These are phyloP conservation scores for Blastomyces gilchristii DNA, from an alignment of 2,329 filamentous ascomycete species.

Conservation along the genomic window DNA sequence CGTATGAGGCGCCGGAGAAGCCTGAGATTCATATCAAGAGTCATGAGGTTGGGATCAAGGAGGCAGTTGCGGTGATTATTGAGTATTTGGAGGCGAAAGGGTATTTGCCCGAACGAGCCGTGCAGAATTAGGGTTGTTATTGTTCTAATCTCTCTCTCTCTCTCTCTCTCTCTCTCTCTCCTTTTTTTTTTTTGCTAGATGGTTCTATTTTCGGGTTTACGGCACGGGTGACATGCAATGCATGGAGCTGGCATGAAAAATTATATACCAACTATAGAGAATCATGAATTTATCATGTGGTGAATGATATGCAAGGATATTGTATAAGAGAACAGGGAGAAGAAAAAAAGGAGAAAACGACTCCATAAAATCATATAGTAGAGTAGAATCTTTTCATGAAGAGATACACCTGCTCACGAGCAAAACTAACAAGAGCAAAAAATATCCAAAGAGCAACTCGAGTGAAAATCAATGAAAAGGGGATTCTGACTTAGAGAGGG, in stretches of 20 bases:
- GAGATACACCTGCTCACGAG: background rate
- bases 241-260: background rate
- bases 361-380: background rate
- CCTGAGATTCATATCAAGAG: constrained; percentile 83
- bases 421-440: background rate
- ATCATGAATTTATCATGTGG: background rate
- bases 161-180: background rate
- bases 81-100: constrained; percentile 64
- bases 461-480: background rate
- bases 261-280: background rate
- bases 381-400: background rate
- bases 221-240: background rate
- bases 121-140: constrained; percentile 18
- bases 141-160: background rate
- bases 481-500: background rate
- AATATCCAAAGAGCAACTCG: background rate
- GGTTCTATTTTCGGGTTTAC: background rate
- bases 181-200: background rate
- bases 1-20: constrained; percentile 80
- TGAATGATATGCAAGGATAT: background rate
- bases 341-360: background rate
- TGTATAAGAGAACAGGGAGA: no score
- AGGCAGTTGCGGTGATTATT: constrained; percentile 77
- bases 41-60: constrained; percentile 71
- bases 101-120: constrained; percentile 39